Base-by-base conservation (phyloP, 2,329 filamentous ascomycete genomes). In the Cytospora piceae region DNA sequence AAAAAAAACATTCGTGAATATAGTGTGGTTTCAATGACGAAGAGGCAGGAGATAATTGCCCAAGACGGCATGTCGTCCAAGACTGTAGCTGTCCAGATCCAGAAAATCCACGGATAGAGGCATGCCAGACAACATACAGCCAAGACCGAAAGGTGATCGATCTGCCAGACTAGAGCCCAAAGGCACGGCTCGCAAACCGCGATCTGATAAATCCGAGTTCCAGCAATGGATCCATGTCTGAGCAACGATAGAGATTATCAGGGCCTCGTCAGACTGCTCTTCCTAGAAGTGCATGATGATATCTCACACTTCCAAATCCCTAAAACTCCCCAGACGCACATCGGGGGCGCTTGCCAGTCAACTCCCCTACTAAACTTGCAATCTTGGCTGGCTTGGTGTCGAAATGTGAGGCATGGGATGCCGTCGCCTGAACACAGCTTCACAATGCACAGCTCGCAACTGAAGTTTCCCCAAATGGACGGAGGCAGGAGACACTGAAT, bases 1-100 rank as follows among this genome's bases (percentile, higher is more conserved):
- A 29, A 29, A 63, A 55, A 55, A 51, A 58, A 49, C 32, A 56
- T 46, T 53, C 58, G 59, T 59, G 57, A 58, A 65, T 54, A 58
- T 63, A 57, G 53, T 51, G 32, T 14, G 20, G 22, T 54, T 39
- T 27, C 31, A 22, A 54, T 53, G 64, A 32, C 22, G 54, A 32
- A 31, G 24, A 52, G n/a, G 37, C 63, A 58, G 24, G 62, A 61
- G 58, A 51, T 31, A 37, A 17, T 32, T 39, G 52, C 58, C 52
- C 32, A 31, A 32, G 60, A 62, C 46, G 12, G n/a, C 49, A 22
- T 24, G 34, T 20, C 12, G 51, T 32, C 17, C 34, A 32, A 8
- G 34, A 29, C 39, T 39, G 29, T 55, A 46, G 20, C 20, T 29
- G 53, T 62, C 22, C 37, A 56, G 39, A 46, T n/a, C 29, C 54